Conservation (phyloP, 805 yeast species). For the Ascoidea asiatica region DNA sequence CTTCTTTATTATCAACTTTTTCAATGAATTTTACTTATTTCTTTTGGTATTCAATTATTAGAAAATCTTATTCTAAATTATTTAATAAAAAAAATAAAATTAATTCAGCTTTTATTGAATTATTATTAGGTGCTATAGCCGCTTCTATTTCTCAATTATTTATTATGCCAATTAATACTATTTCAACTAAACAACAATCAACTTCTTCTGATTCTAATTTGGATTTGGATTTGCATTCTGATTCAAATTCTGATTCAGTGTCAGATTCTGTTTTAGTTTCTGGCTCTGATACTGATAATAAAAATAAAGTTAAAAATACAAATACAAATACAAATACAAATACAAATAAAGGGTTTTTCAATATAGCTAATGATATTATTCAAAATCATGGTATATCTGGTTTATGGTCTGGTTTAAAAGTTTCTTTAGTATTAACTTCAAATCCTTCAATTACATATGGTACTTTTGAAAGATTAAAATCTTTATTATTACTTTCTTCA, state of each 20-base stretch:
- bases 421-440: conserved; percentile 59
- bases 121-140: conserved; percentile 64
- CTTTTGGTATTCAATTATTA: conserved; percentile 73
- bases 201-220: conserved; percentile 22
- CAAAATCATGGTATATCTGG: conserved; percentile 56
- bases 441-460: conserved; percentile 87
- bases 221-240: too few relatives aligned
- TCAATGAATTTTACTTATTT: conserved; percentile 74
- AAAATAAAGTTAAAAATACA: conserved; percentile 5
- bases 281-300: conserved; percentile 20
- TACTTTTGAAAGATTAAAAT: conserved; percentile 55
- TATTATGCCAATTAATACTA: conserved; percentile 70
- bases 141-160: conserved; percentile 73
- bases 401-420: conserved; percentile 77
- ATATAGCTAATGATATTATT: conserved; percentile 35
- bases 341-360: conserved; percentile 18
- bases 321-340: not conserved
- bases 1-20: conserved; percentile 58
- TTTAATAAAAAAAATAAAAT: conserved; percentile 22
- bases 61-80: conserved; percentile 35
- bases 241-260: too few relatives aligned
- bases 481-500: conserved; percentile 24
- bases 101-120: conserved; percentile 50
- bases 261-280: too few relatives aligned
- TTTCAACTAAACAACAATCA: conserved; percentile 58